Evolutionary conservation across 768 basidiomycete species (phyloP).

Genomic region (Suillus decipiens): DNA sequence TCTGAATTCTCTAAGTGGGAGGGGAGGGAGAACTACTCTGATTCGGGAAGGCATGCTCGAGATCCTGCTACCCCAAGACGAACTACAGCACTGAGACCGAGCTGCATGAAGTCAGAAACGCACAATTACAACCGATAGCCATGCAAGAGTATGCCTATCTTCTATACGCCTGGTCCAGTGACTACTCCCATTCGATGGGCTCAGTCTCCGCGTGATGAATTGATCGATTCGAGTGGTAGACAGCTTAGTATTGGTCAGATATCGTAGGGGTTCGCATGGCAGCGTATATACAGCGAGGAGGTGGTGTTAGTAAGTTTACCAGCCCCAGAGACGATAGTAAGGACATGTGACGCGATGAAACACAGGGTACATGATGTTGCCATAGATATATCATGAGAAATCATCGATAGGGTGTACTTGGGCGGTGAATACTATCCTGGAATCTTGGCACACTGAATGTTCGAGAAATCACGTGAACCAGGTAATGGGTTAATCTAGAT

Average conservation of each 20-base stretch:
- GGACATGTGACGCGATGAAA: background rate
- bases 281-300: conserved; percentile 13
- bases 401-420: background rate
- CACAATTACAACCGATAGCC: no score
- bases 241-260: conserved; percentile 26
- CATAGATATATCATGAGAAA: background rate
- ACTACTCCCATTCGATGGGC: conserved; percentile 70
- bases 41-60: no score
- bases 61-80: no score
- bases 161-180: conserved; percentile 65
- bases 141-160: no score
- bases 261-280: conserved; percentile 16
- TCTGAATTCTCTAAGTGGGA: no score
- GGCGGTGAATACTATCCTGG: background rate
- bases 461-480: background rate
- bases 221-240: conserved; percentile 63
- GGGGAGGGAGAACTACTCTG: no score
- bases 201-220: conserved; percentile 50
- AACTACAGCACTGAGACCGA: no score
- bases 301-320: conserved; percentile 1
- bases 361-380: background rate
- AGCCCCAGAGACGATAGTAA: no score
- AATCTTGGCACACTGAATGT: no score
- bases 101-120: no score
- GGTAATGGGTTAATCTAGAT: background rate